Evolutionary conservation across 2,329 filamentous ascomycete genomes (phyloP), one percentile per base, ranked within the genome.

Genomic region (Aspergillus tubingensis): DNA sequence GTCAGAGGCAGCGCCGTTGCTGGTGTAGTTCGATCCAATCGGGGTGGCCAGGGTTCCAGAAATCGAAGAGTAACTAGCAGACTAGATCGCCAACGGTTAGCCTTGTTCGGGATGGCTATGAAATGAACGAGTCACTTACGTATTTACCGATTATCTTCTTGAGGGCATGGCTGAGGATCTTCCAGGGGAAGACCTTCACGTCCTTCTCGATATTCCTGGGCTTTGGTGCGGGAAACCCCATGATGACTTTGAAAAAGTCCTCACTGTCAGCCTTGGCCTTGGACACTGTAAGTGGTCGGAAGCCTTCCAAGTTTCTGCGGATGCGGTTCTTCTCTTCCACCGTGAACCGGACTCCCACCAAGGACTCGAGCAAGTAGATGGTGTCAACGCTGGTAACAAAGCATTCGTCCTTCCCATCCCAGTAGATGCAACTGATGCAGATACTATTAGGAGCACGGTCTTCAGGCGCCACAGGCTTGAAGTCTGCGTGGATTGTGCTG

Each of bases 61-160:
- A 19, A 86, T 88, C 41, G 87, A 88, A n/a, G 86, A 86, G 72
- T 88, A 89, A 73, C 85, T 88, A 60, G 86, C 87, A 68, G 86
- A 88, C 86, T 88, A 68, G 15, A 11, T 54, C 38, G 1, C 53
- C 43, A 43, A 10, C 30, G 68, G 57, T 73, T 62, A 71, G 68
- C 59, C 21, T 15, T 27, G 5, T 15, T n/a, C 5, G 7, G 23
- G 10, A 15, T 21, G 27, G 21, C 8, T n/a, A 15, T n/a, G 4
- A 30, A 10, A 30, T 5, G n/a, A 13, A 5, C 32, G 8, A 62
- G 61, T 36, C 64, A 85, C 86, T 79, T 80, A 87, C 86, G 77
- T 98, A 99, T 89, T 99, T 99, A 71, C 91, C 89, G 74, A 99
- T 96, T 72, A 99, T 98, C 82, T 99, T 99, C 84, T 96, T 96